Conservation (phyloP, 1,139 yeast genomes). For the Diutina rugosa region DNA sequence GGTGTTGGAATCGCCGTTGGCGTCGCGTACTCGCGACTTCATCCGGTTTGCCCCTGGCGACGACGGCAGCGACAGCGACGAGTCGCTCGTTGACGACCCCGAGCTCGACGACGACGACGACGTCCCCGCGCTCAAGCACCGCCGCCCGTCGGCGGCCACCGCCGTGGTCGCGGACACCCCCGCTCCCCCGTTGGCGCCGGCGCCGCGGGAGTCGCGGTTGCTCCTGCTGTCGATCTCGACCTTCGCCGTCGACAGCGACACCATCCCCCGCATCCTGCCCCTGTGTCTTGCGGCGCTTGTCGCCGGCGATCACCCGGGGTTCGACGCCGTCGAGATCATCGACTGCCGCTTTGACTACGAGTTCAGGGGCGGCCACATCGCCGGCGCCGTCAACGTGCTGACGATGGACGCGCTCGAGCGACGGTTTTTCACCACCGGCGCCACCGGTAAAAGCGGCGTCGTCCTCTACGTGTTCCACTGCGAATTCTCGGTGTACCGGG, state of each 20-base stretch:
- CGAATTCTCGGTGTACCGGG: conserved; percentile 85
- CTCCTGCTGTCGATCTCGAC: background rate
- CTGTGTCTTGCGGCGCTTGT: conserved; percentile 33
- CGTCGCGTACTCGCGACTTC: background rate
- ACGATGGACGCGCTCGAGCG: conserved; percentile 57
- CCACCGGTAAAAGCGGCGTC: conserved; percentile 2
- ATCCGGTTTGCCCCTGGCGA: background rate
- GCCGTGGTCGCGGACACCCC: background rate
- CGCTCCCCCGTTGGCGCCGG: background rate
- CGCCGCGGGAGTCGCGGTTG: background rate
- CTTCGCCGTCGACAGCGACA: conserved; percentile 34
- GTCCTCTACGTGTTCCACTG: conserved; percentile 72
- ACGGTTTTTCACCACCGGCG: conserved; percentile 15
- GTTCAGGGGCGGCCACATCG: conserved; percentile 84
- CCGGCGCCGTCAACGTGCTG: conserved; percentile 67
- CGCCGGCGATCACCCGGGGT: conserved; percentile 14
- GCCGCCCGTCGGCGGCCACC: background rate
- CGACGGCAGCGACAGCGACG: background rate
- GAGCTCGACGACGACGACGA: background rate
- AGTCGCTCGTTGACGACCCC: background rate
- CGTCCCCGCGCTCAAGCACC: background rate
- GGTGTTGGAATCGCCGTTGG: conserved; percentile 1
- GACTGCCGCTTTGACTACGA: conserved; percentile 94
- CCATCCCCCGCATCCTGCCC: conserved; percentile 49
- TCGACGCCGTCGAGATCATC: conserved; percentile 49